Evolutionary conservation across 2,329 filamentous ascomycete genomes (phyloP).

Genomic region (Cryphonectria carpinicola): DNA sequence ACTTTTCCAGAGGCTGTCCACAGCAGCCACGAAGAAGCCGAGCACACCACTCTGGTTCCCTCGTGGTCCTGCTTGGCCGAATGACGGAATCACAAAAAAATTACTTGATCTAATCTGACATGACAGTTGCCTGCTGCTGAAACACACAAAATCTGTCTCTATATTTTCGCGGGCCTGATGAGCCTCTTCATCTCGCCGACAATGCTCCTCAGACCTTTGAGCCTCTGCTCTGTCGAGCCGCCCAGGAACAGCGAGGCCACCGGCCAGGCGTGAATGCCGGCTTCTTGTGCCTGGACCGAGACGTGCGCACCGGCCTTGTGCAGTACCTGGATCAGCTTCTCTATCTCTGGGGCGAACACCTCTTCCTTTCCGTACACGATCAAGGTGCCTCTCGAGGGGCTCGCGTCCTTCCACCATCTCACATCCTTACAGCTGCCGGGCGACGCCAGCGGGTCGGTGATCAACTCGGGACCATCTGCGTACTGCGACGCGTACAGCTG

Average conservation of each 20-base stretch:
- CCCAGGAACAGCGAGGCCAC: conserved; percentile 67
- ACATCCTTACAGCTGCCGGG: conserved; percentile 71
- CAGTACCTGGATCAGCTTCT: conserved; percentile 60
- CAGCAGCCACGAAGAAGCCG: conserved; percentile 52
- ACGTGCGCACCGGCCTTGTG: conserved; percentile 57
- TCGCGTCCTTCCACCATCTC: conserved; percentile 68
- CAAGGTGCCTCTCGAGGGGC: conserved; percentile 68
- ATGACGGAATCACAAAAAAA: conserved; percentile 36
- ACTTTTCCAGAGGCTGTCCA: conserved; percentile 41
- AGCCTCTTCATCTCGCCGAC: conserved; percentile 43
- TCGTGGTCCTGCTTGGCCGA: conserved; percentile 35
- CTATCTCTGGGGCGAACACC: conserved; percentile 73
- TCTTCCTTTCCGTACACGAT: conserved; percentile 78
- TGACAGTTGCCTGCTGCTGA: conserved; percentile 32
- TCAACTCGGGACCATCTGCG: conserved; percentile 52
- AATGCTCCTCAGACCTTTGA: conserved; percentile 53
- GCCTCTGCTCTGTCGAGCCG: conserved; percentile 50
- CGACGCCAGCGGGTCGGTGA: conserved; percentile 64
- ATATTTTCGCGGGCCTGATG: conserved; percentile 29
- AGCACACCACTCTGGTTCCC: conserved; percentile 53
- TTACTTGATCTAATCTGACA: conserved; percentile 72
- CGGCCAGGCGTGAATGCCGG: conserved; percentile 81
- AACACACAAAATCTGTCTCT: conserved; percentile 30
- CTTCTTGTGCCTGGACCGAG: conserved; percentile 62
- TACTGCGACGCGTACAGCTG: conserved; percentile 74